These are phyloP conservation scores for Trypanosoma congolense DNA, from an alignment of 208 protist genomes.

Conservation along the genomic window DNA sequence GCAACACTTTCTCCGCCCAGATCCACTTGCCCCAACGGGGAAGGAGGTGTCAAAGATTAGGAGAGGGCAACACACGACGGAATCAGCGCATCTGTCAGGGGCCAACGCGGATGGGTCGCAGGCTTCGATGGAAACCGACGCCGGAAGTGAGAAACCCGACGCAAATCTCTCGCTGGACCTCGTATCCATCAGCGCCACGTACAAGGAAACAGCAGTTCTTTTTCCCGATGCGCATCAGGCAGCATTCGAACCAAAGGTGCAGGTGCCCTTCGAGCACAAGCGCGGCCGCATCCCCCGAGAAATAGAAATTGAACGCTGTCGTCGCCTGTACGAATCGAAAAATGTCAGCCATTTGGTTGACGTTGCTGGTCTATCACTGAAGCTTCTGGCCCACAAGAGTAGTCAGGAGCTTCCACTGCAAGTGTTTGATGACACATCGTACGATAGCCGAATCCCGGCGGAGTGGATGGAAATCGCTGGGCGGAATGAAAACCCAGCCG, in stretches of 20 bases:
- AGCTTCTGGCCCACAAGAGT: constrained; percentile 52
- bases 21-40: constrained; percentile 1
- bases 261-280: constrained; percentile 88
- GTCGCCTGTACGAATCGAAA: constrained; percentile 88
- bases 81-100: neutral
- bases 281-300: constrained; percentile 89
- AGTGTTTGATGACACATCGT: constrained; percentile 95
- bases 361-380: constrained; percentile 63
- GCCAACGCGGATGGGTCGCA: constrained; percentile 1
- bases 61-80: neutral
- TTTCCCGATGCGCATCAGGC: constrained; percentile 71
- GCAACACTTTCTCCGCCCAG: constrained; percentile 21
- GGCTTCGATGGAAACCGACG: neutral
- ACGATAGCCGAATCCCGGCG: constrained; percentile 85
- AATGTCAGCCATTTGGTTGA: constrained; percentile 72
- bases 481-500: constrained; percentile 24
- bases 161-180: neutral
- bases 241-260: constrained; percentile 95
- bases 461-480: constrained; percentile 90
- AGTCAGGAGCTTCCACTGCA: constrained; percentile 85
- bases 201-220: constrained; percentile 69
- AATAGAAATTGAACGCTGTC: constrained; percentile 93
- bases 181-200: constrained; percentile 66
- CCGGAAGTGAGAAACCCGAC: neutral
- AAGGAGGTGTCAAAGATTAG: too few species aligned